Evolutionary conservation across 345 rosid genomes (phyloP).

Genomic region (Rhizophora apiculata): DNA sequence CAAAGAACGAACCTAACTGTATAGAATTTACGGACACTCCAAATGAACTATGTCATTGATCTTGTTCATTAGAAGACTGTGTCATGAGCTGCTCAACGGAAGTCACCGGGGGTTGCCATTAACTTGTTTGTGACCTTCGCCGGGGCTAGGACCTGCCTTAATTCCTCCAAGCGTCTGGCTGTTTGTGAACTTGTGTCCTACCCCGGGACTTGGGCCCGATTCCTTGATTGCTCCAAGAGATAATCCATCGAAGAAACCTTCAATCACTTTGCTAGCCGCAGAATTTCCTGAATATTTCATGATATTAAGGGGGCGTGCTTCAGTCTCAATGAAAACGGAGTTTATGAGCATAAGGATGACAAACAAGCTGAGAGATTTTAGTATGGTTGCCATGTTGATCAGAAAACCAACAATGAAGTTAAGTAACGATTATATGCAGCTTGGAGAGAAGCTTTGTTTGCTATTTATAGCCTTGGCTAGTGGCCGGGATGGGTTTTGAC

Average conservation of each 20-base stretch:
- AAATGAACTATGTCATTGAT: no score
- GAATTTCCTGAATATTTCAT: conserved; percentile 8
- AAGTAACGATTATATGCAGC: no score
- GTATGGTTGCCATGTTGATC: conserved; percentile 22
- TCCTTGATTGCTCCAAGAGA: conserved; percentile 21
- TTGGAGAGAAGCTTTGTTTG: no score
- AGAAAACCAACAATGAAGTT: neutral
- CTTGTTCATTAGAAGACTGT: neutral
- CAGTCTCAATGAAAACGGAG: conserved; percentile 23
- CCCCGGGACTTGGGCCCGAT: conserved; percentile 33
- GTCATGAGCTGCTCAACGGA: neutral
- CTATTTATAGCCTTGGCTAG: no score
- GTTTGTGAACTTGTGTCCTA: conserved; percentile 36
- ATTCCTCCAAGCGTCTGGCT: conserved; percentile 24
- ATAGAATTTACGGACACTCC: no score
- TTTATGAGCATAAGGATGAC: conserved; percentile 15
- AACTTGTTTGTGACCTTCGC: conserved; percentile 30
- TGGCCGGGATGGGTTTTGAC: no score
- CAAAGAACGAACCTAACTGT: no score
- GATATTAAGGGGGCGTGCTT: conserved; percentile 41
- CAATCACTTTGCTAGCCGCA: conserved; percentile 15
- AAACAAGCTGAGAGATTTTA: conserved; percentile 22
- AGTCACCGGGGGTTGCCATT: conserved; percentile 6
- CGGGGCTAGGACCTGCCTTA: conserved; percentile 40
- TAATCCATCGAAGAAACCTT: conserved; percentile 38